Percentiles rank a stretch among this genome's conserved stretches.
Evolutionary conservation across 768 basidiomycete species (phyloP).

Genomic region (Suillus subaureus): DNA sequence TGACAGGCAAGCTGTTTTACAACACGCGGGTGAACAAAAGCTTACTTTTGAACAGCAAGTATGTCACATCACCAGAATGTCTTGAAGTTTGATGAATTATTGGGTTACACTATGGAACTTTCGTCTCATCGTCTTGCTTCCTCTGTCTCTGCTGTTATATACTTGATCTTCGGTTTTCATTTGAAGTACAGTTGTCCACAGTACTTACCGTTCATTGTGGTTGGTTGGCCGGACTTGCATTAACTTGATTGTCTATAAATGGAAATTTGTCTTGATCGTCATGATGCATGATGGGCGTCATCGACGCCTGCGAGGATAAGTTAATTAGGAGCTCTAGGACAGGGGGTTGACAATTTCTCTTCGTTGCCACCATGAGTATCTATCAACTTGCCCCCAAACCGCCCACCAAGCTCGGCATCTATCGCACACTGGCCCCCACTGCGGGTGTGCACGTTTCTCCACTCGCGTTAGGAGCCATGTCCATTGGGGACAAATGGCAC

Average conservation of each 20-base stretch:
- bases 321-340: too few relatives aligned
- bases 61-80: not conserved
- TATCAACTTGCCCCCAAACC: constrained; percentile 25
- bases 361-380: not conserved
- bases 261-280: not conserved
- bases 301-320: not conserved
- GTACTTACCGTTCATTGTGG: not conserved
- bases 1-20: constrained; percentile 2
- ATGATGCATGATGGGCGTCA: not conserved
- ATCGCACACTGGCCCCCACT: constrained; percentile 41
- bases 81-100: not conserved
- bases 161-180: not conserved
- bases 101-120: not conserved
- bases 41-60: not conserved
- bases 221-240: not conserved
- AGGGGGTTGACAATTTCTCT: too few relatives aligned
- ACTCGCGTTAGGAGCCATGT: constrained; percentile 50
- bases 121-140: not conserved
- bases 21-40: not conserved
- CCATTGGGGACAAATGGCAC: constrained; percentile 48
- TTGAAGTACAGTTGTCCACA: not conserved
- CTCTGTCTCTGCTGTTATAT: not conserved
- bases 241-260: not conserved
- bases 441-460: constrained; percentile 53
- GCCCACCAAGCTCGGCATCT: constrained; percentile 37